Percentiles rank a stretch among this genome's conserved stretches.
Evolutionary conservation across 345 rosid genomes (phyloP).

Genomic region (Hypericum perforatum): DNA sequence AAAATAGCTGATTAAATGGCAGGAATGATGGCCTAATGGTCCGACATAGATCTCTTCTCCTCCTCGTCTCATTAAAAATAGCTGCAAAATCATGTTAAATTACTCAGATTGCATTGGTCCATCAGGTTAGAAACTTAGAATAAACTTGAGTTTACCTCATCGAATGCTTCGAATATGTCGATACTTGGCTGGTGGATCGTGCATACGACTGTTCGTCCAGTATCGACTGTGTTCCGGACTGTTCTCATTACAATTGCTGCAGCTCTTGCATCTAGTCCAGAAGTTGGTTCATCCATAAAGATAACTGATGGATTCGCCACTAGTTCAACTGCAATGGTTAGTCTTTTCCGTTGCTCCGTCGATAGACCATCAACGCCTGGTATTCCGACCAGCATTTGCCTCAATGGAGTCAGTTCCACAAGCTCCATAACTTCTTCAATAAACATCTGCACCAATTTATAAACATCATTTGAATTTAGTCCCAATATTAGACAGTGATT

Average conservation of each 20-base stretch:
- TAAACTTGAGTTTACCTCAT: not conserved
- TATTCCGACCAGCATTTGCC: not conserved
- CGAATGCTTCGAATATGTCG: constrained; percentile 3
- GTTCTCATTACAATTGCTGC: constrained; percentile 6
- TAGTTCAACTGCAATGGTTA: constrained; percentile 2
- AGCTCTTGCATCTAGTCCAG: constrained; percentile 4
- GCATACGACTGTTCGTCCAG: constrained; percentile 2
- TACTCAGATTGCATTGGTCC: not conserved
- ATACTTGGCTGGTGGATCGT: constrained; percentile 4
- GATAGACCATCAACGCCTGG: constrained; percentile 1
- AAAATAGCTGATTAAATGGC: constrained; percentile 1
- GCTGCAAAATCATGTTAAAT: not conserved
- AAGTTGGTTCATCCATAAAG: constrained; percentile 5
- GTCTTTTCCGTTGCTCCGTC: constrained; percentile 1
- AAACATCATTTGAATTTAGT: not conserved
- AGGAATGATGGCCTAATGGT: not conserved
- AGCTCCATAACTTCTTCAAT: constrained; percentile 4
- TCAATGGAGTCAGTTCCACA: not conserved
- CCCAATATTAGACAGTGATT: not conserved
- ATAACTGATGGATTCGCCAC: constrained; percentile 3
- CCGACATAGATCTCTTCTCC: constrained; percentile 4
- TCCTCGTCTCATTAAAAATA: constrained; percentile 1
- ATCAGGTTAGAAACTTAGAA: not conserved
- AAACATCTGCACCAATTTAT: not conserved
- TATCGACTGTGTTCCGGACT: constrained; percentile 2